Evolutionary conservation across 495 filamentous ascomycete genomes (phyloP), one percentile per base, ranked within the genome.

Genomic region (Penicillium macrosclerotiorum): DNA sequence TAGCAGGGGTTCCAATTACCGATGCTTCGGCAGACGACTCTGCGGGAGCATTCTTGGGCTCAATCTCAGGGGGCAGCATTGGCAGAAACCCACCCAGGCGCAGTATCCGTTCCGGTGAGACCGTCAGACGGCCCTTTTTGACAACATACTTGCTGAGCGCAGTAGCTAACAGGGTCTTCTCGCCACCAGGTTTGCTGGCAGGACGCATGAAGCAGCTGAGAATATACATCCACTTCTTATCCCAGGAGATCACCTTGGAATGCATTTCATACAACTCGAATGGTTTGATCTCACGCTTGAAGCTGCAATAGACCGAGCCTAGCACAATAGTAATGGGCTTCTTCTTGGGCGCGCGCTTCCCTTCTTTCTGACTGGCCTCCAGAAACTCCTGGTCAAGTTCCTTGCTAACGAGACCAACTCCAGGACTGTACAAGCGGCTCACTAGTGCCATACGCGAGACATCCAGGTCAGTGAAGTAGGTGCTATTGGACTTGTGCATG

Each of bases 131-230:
- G 0, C 90, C 91, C 56, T 87, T 80, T 72, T 96, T 96, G 56
- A 89, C 84, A 2, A 95, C 90, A 59, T 94, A 96, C 71, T 94
- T 92, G 53, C 81, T 84, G 11, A 96, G 54, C 4, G 80, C 85
- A 3, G 82, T 85, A 1, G 91, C 91, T 49, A 85, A 81, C 25
- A 96, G 73, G 17, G 70, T 69, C 50, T 81, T 76, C 51, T 71
- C 68, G 40, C 54, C 68, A n/a, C 66, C 71, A 24, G 60, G 62
- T 11, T 52, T 57, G 13, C 57, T 65, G 3, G 68, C 72, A 32
- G 71, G 63, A 54, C 76, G 70, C 20, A 95, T 79, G 44, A 93
- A 85, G 58, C 86, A 84, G 8, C 73, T 82, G 8, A 90, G 67
- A 7, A 88, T 64, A 63, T 88, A 93, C 44, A 92, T 59, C 89